Evolutionary conservation across 768 basidiomycete genomes (phyloP), one percentile per base, ranked within the genome.

Genomic region (Phylloporus sp.): DNA sequence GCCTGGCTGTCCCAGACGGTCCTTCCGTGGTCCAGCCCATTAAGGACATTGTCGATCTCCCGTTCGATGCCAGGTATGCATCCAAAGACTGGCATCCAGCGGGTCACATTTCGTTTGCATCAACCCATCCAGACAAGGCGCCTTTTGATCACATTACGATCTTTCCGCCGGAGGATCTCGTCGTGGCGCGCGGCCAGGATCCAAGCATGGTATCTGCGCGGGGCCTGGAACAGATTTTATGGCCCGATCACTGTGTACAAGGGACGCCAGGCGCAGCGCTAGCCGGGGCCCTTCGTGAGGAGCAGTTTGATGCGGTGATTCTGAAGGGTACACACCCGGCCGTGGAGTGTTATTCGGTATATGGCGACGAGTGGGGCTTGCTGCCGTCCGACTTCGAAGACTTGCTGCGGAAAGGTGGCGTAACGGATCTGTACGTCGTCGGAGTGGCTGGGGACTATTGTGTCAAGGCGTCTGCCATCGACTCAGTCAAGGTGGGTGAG

Each of bases 321-420:
- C 66, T 69, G 50, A 84, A 85, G 72, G 88, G 86, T 35, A 73
- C 65, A 5, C 71, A 89, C 53, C 65, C 64, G 1, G 73, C 72
- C 28, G 75, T 91, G 57, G 91, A 93, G 63, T 83, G 83, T 38
- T 93, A 93, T 62, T 88, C 86, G n/a, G 89, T 85, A 2, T 92
- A 92, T 61, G 75, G 73, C 42, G 82, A 85, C 58, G 76, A 79
- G 38, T 79, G 80, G 73, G 73, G 72, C 23, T 70, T 72, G 49
- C 54, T 70, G 45, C 64, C 70, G 50, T 82, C 80, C 9, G 72
- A 74, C 5, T 75, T 86, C n/a, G 73, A 74, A 45, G 60, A 47
- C 22, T 52, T 73, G 24, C 67, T 85, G 45, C 58, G 64, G 49
- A 66, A 68, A 39, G 68, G 72, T 36, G 70, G 64, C 1, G 74